These are phyloP conservation scores for Didymella segeticola DNA, from an alignment of 2,329 filamentous ascomycete genomes.

Conservation along the genomic window DNA sequence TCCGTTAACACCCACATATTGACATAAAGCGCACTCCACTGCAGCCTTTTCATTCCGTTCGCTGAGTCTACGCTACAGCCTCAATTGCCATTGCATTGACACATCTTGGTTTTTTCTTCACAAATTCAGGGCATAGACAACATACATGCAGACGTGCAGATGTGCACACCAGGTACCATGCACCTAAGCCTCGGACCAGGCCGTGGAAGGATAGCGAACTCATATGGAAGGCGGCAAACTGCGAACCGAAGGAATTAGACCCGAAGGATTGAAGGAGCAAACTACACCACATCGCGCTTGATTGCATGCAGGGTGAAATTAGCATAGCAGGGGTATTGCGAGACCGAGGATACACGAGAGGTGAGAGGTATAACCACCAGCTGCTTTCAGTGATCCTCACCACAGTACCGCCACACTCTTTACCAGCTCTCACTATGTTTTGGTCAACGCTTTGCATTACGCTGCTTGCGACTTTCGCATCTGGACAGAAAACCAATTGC, in stretches of 20 bases:
- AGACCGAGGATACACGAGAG: not conserved
- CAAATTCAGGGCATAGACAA: not conserved
- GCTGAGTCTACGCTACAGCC: too few relatives aligned
- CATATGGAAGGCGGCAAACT: not conserved
- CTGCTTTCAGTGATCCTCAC: not conserved
- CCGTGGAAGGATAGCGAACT: not conserved
- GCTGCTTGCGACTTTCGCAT: not conserved
- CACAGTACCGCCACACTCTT: not conserved
- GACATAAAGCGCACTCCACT: too few relatives aligned
- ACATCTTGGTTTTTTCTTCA: too few relatives aligned
- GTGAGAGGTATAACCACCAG: too few relatives aligned
- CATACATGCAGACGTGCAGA: not conserved
- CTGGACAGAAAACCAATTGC: conserved; percentile 2
- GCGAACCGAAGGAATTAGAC: too few relatives aligned
- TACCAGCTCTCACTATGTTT: not conserved
- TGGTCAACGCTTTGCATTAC: not conserved
- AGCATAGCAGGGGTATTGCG: not conserved
- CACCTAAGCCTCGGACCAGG: not conserved
- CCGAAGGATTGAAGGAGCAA: not conserved
- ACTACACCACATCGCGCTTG: not conserved
- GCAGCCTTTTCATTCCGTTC: too few relatives aligned
- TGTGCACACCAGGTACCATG: not conserved
- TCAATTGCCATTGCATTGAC: too few relatives aligned
- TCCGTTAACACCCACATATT: too few relatives aligned
- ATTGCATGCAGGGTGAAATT: not conserved